These are phyloP conservation scores for Amanita molliuscula DNA, from an alignment of 768 basidiomycete species.

Conservation along the genomic window DNA sequence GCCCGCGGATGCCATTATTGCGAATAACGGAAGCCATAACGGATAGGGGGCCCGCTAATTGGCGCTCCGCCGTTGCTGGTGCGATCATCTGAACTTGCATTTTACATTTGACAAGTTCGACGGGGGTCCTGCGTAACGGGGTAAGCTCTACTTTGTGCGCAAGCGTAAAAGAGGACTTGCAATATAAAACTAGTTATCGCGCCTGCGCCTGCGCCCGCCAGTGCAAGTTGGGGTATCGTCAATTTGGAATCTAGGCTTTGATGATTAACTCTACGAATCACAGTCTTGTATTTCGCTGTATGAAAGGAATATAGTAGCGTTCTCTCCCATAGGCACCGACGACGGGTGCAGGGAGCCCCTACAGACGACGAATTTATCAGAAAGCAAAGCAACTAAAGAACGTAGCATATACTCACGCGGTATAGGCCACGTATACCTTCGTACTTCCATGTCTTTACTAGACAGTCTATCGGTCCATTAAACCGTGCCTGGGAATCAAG, in stretches of 20 bases:
- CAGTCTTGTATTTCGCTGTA: slow-evolving; percentile 73
- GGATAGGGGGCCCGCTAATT: slow-evolving; percentile 18
- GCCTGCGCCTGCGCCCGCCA: slow-evolving; percentile 86
- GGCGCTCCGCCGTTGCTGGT: slow-evolving; percentile 9
- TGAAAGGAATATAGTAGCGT: slow-evolving; percentile 79
- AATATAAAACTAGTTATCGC: slow-evolving; percentile 80
- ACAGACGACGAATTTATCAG: neutral
- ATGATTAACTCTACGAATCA: slow-evolving; percentile 35
- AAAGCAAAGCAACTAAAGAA: neutral
- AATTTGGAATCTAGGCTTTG: slow-evolving; percentile 33
- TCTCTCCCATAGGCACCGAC: slow-evolving; percentile 93
- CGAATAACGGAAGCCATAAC: slow-evolving; percentile 19
- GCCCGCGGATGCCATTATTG: slow-evolving; percentile 47
- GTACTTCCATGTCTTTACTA: slow-evolving; percentile 67
- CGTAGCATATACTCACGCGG: slow-evolving; percentile 42
- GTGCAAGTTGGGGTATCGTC: slow-evolving; percentile 55
- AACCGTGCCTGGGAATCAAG: slow-evolving; percentile 60
- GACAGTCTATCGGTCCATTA: slow-evolving; percentile 83
- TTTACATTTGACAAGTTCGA: slow-evolving; percentile 28
- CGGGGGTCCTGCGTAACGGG: slow-evolving; percentile 18
- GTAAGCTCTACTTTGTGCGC: neutral
- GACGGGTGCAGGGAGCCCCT: slow-evolving; percentile 93
- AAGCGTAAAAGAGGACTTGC: slow-evolving; percentile 33
- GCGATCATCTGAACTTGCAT: slow-evolving; percentile 26
- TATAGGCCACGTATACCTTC: slow-evolving; percentile 85